Conservation (phyloP, 164 flowering plant species). For the Magnolia changhungtana region DNA sequence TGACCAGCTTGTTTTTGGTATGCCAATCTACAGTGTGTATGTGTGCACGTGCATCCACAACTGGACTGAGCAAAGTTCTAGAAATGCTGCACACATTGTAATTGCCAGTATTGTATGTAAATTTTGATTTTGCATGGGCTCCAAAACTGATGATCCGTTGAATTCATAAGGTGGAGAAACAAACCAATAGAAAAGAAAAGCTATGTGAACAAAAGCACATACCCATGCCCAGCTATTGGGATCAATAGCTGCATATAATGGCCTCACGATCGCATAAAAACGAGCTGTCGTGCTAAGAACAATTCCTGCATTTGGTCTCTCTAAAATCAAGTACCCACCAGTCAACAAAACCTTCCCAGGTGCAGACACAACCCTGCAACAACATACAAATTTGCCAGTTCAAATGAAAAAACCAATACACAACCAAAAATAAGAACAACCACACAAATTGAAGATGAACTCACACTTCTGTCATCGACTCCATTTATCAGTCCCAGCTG, state of each 20-base stretch:
- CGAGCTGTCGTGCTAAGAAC: slow-evolving; percentile 90
- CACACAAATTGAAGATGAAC: background rate
- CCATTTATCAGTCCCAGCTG: too few species aligned
- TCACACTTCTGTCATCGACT: background rate
- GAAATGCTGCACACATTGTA: background rate
- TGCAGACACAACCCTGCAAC: slow-evolving; percentile 78
- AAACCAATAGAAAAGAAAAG: background rate
- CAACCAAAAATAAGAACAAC: background rate
- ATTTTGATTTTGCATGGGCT: background rate
- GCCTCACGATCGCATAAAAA: slow-evolving; percentile 84
- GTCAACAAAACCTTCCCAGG: slow-evolving; percentile 99
- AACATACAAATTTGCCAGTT: background rate
- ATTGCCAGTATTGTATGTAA: background rate
- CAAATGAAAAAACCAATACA: background rate
- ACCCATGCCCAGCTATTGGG: slow-evolving; percentile 79
- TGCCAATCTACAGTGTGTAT: too few species aligned
- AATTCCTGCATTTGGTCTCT: slow-evolving; percentile 92
- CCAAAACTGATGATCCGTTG: background rate
- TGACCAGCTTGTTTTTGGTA: background rate
- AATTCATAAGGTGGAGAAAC: too few species aligned
- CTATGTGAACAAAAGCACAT: background rate
- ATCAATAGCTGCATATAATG: slow-evolving; percentile 48
- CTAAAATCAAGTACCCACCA: slow-evolving; percentile 90
- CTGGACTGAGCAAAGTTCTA: background rate
- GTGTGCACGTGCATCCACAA: background rate